These are phyloP conservation scores for Hemisphaericaspora nanyangensis DNA, from an alignment of 805 yeast genomes.

Conservation along the genomic window DNA sequence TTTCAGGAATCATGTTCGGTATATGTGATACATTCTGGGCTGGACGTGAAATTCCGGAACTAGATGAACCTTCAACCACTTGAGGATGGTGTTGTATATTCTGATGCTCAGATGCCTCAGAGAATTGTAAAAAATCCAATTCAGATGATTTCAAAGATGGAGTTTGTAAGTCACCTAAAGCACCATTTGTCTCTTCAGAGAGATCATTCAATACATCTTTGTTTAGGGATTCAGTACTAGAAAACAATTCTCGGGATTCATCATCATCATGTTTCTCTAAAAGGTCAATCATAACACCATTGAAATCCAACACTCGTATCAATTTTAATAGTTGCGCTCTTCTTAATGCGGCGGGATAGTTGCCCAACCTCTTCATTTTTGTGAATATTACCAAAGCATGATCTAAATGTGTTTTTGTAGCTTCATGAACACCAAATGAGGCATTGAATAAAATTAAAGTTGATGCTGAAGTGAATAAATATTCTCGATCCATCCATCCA, in stretches of 20 bases:
- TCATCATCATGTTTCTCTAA: slow-evolving; percentile 57
- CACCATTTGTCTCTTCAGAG: background rate
- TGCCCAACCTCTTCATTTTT: slow-evolving; percentile 72
- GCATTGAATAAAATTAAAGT: slow-evolving; percentile 71
- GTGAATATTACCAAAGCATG: slow-evolving; percentile 69
- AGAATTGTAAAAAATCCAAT: slow-evolving; percentile 23
- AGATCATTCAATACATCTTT: slow-evolving; percentile 1
- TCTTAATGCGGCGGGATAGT: slow-evolving; percentile 74
- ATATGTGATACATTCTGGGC: slow-evolving; percentile 1
- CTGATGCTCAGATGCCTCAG: slow-evolving; percentile 4
- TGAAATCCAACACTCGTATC: slow-evolving; percentile 63
- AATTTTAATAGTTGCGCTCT: slow-evolving; percentile 67
- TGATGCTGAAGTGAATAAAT: slow-evolving; percentile 71
- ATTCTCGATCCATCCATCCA: slow-evolving; percentile 86
- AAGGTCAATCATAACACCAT: slow-evolving; percentile 57
- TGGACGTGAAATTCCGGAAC: background rate
- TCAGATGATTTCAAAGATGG: slow-evolving; percentile 11
- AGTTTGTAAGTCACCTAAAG: slow-evolving; percentile 1
- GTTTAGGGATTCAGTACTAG: background rate
- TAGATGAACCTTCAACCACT: background rate
- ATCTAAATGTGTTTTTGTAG: slow-evolving; percentile 66
- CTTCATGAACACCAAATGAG: slow-evolving; percentile 78
- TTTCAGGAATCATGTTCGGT: background rate
- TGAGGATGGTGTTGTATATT: slow-evolving; percentile 1
- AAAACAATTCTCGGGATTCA: background rate